Conservation (phyloP, 1,284 basidiomycete species). For the Meira nashicola region DNA sequence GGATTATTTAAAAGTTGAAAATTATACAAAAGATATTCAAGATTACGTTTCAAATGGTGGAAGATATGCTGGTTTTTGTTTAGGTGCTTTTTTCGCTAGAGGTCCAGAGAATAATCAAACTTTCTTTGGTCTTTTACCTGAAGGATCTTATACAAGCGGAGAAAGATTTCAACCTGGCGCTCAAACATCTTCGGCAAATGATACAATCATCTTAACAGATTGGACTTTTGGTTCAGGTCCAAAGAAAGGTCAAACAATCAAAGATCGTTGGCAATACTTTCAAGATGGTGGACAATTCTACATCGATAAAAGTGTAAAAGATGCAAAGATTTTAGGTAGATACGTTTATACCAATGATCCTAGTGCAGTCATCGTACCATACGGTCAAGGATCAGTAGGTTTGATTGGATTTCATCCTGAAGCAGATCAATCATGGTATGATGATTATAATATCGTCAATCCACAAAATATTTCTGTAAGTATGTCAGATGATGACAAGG, state of each 20-base stretch:
- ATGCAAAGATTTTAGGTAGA: not conserved
- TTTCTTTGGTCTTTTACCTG: conserved; percentile 9
- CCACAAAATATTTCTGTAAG: conserved; percentile 1
- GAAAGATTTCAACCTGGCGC: conserved; percentile 5
- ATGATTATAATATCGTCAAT: not conserved
- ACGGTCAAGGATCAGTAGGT: conserved; percentile 4
- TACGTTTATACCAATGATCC: conserved; percentile 3
- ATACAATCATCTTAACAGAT: conserved; percentile 10
- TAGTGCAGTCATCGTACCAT: conserved; percentile 2
- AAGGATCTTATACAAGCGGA: not conserved
- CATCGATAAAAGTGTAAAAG: not conserved
- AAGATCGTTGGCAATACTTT: conserved; percentile 12
- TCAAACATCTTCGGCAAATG: not conserved
- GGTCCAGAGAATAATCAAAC: conserved; percentile 5
- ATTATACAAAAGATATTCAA: conserved; percentile 9
- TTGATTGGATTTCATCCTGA: conserved; percentile 8
- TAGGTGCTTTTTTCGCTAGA: conserved; percentile 6
- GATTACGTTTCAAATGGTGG: conserved; percentile 4
- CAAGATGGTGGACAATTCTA: conserved; percentile 8
- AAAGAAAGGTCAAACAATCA: not conserved
- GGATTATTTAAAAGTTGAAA: conserved; percentile 4
- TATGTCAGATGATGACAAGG: not conserved
- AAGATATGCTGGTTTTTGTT: conserved; percentile 5
- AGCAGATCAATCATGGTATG: conserved; percentile 10
- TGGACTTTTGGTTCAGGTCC: conserved; percentile 9